Evolutionary conservation across 2,329 filamentous ascomycete species (phyloP), one percentile per base, ranked within the genome.

Genomic region (Talaromyces sp.): DNA sequence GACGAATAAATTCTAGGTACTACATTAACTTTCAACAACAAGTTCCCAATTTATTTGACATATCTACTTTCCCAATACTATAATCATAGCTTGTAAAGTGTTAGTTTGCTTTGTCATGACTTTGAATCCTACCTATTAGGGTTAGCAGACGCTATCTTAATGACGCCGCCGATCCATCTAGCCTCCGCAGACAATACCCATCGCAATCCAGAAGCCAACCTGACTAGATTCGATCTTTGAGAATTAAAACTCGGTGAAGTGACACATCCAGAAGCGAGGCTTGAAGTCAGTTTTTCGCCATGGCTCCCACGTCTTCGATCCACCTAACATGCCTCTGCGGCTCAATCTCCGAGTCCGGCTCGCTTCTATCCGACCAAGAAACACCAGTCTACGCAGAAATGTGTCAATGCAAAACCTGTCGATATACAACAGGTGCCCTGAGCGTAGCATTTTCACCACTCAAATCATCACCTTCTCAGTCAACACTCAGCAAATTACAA

Each of bases 331-430:
- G 50, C n/a, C 50, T 54, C 5, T 54, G 50, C 10, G 50, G 50
- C 50, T 54, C 50, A 1, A 54, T 54, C 31, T 54, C 50, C 50
- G 50, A 54, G 50, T 31, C 50, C 4, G 50, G 50, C 13, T 54
- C 50, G 50, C 31, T 54, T 8, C 50, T 54, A 35, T 54, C 31
- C 16, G 31, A 54, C 16, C 50, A 35, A 35, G 31, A 54, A 19
- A 54, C 31, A 11, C 50, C 50, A 35, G 50, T 54, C 31, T 54
- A 54, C n/a, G 50, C 50, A 37, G 50, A 54, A 54, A 54, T 54
- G 31, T 54, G 50, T 13, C 50, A 54, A 5, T 54, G 50, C 31
- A 16, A 37, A 33, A 54, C 50, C n/a, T 54, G 50, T 54, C 31
- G 50, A 37, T 54, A 54, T 35, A 54, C 31, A 2, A 54, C 50